Evolutionary conservation across 140 eudicot genomes (phyloP).

Genomic region (Senecio squalidus): DNA sequence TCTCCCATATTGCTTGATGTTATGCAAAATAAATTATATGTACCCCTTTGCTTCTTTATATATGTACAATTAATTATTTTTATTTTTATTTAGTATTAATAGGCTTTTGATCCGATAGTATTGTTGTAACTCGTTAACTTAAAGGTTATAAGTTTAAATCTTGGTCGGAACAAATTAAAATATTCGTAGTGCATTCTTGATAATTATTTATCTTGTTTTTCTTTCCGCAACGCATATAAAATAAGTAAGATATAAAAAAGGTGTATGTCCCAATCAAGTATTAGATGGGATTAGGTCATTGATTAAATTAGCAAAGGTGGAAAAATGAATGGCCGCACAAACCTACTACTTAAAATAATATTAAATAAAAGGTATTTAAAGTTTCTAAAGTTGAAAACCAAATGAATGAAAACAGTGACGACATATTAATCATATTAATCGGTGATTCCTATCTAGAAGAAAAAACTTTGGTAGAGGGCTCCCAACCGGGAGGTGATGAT

Average conservation of each 20-base stretch:
- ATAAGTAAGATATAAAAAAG: background rate
- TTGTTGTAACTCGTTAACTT: too few species aligned
- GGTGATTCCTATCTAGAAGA: conserved; percentile 1
- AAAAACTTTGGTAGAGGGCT: too few species aligned
- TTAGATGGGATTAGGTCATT: conserved; percentile 3
- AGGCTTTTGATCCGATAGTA: too few species aligned
- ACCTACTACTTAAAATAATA: background rate
- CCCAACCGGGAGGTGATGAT: too few species aligned
- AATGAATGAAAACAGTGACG: background rate
- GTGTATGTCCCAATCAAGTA: conserved; percentile 16
- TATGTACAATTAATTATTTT: background rate
- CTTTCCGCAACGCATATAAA: too few species aligned
- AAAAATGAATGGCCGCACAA: background rate
- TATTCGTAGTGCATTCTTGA: too few species aligned
- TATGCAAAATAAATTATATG: conserved; percentile 1
- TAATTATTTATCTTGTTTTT: too few species aligned
- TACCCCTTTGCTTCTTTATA: background rate
- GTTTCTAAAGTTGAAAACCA: background rate
- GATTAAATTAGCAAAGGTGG: background rate
- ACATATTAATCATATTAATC: conserved; percentile 5
- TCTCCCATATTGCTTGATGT: conserved; percentile 20
- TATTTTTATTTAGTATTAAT: too few species aligned
- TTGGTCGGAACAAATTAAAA: too few species aligned
- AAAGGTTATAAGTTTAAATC: too few species aligned
- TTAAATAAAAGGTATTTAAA: background rate